These are phyloP conservation scores for Ceratocystis alfenasii DNA, from an alignment of 2,329 filamentous ascomycete genomes.

Conservation along the genomic window DNA sequence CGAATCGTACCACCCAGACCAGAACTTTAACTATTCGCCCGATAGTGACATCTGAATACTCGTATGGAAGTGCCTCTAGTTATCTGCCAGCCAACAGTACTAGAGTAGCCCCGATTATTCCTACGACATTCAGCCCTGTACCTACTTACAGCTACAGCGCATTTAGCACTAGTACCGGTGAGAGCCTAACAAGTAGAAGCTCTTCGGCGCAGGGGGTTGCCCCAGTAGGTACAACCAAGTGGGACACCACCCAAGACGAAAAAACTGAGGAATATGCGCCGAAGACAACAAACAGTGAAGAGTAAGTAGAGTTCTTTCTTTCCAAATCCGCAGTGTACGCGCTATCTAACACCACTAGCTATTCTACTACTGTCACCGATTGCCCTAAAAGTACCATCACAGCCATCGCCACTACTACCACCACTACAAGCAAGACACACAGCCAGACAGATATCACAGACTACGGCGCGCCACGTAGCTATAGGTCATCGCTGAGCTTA, in stretches of 20 bases:
- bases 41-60: background rate
- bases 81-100: background rate
- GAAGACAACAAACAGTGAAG: background rate
- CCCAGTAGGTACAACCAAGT: background rate
- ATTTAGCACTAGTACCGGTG: background rate
- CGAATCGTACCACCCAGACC: constrained; percentile 13
- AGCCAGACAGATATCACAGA: background rate
- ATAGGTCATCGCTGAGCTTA: background rate
- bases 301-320: constrained; percentile 8
- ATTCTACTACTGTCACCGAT: constrained; percentile 13
- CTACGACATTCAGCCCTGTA: constrained; percentile 13
- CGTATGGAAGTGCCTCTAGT: background rate
- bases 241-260: background rate
- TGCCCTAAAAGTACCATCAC: constrained; percentile 10
- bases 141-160: constrained; percentile 6
- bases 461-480: constrained; percentile 2
- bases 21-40: constrained; percentile 9
- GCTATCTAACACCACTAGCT: constrained; percentile 1
- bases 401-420: background rate
- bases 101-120: background rate
- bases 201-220: background rate
- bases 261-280: background rate
- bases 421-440: background rate
- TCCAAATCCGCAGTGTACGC: background rate
- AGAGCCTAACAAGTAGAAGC: background rate